These are phyloP conservation scores for Vitis rupestris DNA, from an alignment of 164 flowering plant genomes.

Conservation along the genomic window DNA sequence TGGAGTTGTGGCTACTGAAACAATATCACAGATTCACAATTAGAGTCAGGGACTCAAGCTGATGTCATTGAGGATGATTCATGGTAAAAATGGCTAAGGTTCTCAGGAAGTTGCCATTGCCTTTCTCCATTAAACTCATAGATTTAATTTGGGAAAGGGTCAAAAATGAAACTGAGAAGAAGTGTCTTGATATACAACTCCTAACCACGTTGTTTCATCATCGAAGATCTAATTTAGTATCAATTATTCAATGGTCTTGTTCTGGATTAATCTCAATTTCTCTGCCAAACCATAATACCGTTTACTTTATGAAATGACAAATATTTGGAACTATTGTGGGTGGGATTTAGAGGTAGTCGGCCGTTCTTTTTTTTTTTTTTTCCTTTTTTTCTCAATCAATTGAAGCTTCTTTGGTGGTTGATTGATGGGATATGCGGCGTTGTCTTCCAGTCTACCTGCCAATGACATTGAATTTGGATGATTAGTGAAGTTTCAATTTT, in stretches of 20 bases:
- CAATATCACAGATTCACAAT: neutral
- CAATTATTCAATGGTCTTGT: too few species aligned
- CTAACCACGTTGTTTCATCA: too few species aligned
- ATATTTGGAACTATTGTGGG: neutral
- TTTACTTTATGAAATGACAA: neutral
- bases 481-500: neutral
- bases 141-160: too few species aligned
- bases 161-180: too few species aligned
- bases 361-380: neutral
- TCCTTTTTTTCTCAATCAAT: neutral
- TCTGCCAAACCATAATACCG: too few species aligned
- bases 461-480: constrained; percentile 1
- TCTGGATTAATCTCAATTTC: too few species aligned
- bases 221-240: too few species aligned
- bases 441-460: neutral
- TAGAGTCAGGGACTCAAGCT: neutral
- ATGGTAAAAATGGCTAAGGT: too few species aligned
- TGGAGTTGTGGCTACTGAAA: neutral
- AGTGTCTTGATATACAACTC: too few species aligned
- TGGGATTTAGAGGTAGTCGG: neutral
- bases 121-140: too few species aligned
- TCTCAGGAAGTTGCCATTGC: too few species aligned
- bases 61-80: neutral
- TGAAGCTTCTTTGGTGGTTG: neutral
- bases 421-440: neutral